Percentiles rank a stretch among this genome's conserved stretches.
phyloP scores from a whole-genome alignment of 345 rosid species.

The Rhizophora apiculata region DNA sequence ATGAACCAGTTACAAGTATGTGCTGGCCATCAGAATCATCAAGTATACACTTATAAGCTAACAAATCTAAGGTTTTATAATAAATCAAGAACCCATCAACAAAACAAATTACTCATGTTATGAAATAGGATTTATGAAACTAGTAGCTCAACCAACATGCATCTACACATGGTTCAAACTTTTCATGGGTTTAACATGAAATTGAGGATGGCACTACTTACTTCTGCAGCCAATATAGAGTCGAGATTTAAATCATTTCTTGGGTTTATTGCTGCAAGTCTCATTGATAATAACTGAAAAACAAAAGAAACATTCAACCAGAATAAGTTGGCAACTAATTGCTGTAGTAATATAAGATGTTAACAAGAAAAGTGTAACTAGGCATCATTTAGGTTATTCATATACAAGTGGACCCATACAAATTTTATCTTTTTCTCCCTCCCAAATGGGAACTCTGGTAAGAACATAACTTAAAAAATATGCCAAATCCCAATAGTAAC shows the following conservation, averaged over 20 bases:
- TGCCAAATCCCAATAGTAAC: not conserved
- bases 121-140: not conserved
- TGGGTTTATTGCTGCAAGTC: constrained; percentile 88
- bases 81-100: not conserved
- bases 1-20: not conserved
- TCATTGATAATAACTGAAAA: constrained; percentile 86
- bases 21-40: not conserved
- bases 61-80: not conserved
- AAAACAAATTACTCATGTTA: not conserved
- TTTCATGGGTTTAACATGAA: too few relatives aligned
- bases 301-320: constrained; percentile 10
- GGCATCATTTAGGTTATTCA: too few relatives aligned
- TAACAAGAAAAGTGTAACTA: too few relatives aligned
- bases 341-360: too few relatives aligned
- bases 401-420: not conserved
- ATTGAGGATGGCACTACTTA: constrained; percentile 32
- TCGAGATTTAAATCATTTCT: constrained; percentile 76
- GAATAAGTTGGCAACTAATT: constrained; percentile 2
- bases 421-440: not conserved
- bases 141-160: not conserved
- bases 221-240: constrained; percentile 68
- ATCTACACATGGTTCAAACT: not conserved
- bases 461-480: not conserved
- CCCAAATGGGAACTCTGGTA: not conserved
- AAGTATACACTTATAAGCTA: not conserved